Conservation (phyloP, 305 asterid genomes). For the Salvia sclarea region DNA sequence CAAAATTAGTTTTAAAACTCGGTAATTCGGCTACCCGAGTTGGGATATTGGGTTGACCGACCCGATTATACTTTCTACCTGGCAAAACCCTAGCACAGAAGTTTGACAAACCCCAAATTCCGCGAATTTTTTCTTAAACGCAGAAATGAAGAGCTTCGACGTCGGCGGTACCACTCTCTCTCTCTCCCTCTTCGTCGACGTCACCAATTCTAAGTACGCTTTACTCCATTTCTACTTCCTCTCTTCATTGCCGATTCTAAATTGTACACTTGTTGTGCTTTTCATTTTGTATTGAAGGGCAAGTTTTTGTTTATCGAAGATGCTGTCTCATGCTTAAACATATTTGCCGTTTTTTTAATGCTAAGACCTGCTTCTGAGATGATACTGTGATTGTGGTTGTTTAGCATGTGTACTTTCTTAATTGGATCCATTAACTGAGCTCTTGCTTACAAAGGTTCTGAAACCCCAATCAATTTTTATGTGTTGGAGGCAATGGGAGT, state of each 20-base stretch:
- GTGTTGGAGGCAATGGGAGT: neutral
- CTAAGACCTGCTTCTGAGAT: neutral
- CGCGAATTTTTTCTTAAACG: neutral
- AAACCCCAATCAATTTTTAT: neutral
- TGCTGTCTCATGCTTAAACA: neutral
- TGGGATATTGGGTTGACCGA: too few species aligned
- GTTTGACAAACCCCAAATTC: conserved; percentile 7
- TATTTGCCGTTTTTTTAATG: neutral
- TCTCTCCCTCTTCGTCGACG: conserved; percentile 75
- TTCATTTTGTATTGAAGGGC: neutral
- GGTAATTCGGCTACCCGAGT: too few species aligned
- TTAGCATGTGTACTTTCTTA: neutral
- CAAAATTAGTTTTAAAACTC: too few species aligned
- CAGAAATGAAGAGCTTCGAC: conserved; percentile 70
- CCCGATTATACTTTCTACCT: too few species aligned
- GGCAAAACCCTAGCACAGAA: conserved; percentile 26
- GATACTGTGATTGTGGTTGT: neutral
- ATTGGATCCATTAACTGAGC: neutral
- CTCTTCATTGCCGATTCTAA: neutral
- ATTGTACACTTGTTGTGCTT: neutral
- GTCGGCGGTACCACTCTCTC: conserved; percentile 60
- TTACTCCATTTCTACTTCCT: neutral
- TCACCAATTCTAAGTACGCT: conserved; percentile 81
- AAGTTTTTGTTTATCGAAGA: neutral
- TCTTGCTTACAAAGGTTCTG: neutral